Evolutionary conservation across 345 rosid genomes (phyloP).

Genomic region (Anastatica hierochuntica): DNA sequence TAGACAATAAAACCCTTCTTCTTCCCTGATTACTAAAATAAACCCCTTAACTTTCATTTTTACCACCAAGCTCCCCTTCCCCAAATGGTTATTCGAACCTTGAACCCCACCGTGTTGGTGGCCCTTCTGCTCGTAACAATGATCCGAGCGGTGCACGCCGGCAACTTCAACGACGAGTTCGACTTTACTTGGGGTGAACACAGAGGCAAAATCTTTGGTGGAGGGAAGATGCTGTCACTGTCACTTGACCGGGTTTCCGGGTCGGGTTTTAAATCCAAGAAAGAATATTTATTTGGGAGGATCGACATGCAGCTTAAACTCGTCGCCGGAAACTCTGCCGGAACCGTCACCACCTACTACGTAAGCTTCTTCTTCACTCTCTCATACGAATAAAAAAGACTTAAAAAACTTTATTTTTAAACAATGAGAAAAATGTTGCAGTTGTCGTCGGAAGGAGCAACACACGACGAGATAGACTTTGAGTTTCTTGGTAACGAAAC

Average conservation of each 20-base stretch:
- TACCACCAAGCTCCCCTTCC: neutral
- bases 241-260: slow-evolving; percentile 43
- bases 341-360: slow-evolving; percentile 58
- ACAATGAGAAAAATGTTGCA: slow-evolving; percentile 12
- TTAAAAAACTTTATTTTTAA: too few species aligned
- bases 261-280: slow-evolving; percentile 50
- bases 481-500: slow-evolving; percentile 57
- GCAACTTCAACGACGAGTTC: slow-evolving; percentile 40
- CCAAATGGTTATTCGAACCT: slow-evolving; percentile 12
- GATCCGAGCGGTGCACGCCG: slow-evolving; percentile 20
- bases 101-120: neutral
- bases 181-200: slow-evolving; percentile 47
- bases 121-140: neutral
- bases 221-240: slow-evolving; percentile 43
- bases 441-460: slow-evolving; percentile 47
- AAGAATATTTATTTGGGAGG: slow-evolving; percentile 45
- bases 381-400: too few species aligned
- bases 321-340: slow-evolving; percentile 60
- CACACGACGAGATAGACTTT: slow-evolving; percentile 55
- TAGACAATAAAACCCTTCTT: too few species aligned
- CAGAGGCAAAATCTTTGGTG: slow-evolving; percentile 39
- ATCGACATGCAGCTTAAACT: slow-evolving; percentile 63
- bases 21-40: too few species aligned
- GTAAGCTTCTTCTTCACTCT: slow-evolving; percentile 18
- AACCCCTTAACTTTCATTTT: neutral